phyloP scores from a whole-genome alignment of 202 grass and related monocot genomes.

The Zoysia matrella region DNA sequence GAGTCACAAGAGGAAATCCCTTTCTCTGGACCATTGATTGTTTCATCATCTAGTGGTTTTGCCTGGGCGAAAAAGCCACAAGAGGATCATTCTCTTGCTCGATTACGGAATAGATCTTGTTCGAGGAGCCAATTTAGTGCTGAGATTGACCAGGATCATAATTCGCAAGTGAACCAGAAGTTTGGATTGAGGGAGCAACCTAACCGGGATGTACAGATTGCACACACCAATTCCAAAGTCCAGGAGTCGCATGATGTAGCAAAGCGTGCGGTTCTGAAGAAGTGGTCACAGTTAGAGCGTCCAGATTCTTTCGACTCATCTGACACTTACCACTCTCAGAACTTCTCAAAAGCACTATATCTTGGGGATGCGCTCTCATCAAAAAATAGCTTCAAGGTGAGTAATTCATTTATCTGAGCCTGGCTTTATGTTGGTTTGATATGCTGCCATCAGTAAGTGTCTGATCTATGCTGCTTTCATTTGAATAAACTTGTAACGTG shows the following conservation, averaged over 20 bases:
- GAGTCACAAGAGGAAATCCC: slow-evolving; percentile 58
- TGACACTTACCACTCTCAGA: slow-evolving; percentile 61
- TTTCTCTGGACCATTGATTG: slow-evolving; percentile 77
- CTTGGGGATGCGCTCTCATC: slow-evolving; percentile 56
- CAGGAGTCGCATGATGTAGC: slow-evolving; percentile 46
- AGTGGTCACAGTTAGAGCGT: slow-evolving; percentile 81
- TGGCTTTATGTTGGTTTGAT: slow-evolving; percentile 13
- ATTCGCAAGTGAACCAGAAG: slow-evolving; percentile 44
- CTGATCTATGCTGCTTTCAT: neutral
- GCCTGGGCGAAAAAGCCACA: slow-evolving; percentile 77
- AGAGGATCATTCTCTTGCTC: slow-evolving; percentile 50
- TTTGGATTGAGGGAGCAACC: slow-evolving; percentile 46
- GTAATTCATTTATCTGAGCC: neutral
- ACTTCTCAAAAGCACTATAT: slow-evolving; percentile 58
- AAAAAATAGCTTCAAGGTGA: slow-evolving; percentile 71
- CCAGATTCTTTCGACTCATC: slow-evolving; percentile 81
- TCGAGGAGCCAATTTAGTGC: slow-evolving; percentile 52
- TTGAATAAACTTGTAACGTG: slow-evolving; percentile 6
- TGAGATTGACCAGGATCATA: slow-evolving; percentile 37
- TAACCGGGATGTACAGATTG: slow-evolving; percentile 43
- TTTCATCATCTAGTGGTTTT: slow-evolving; percentile 86
- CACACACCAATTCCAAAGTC: slow-evolving; percentile 36
- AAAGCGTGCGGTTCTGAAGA: slow-evolving; percentile 69
- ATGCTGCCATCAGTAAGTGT: neutral
- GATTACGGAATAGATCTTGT: slow-evolving; percentile 56